These are phyloP conservation scores for Edaphochlamys debaryana DNA, from an alignment of 139 green algal species.

Conservation along the genomic window DNA sequence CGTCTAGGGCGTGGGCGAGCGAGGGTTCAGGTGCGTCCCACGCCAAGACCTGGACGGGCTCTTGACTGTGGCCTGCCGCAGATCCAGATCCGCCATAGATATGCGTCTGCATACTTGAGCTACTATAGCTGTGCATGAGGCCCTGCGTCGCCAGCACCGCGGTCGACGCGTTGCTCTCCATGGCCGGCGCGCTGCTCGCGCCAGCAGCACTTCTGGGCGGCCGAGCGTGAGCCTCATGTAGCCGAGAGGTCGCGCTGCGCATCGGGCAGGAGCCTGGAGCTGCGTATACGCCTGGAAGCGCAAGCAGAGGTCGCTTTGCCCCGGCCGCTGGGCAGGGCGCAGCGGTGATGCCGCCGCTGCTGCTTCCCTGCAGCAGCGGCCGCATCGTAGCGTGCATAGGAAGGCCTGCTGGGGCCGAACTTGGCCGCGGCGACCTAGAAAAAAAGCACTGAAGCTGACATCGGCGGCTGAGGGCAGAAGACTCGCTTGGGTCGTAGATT, in stretches of 20 bases:
- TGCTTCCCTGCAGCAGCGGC: neutral
- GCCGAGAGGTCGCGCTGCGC: neutral
- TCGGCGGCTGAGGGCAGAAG: too few relatives aligned
- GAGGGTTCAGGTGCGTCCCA: neutral
- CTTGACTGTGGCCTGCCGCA: neutral
- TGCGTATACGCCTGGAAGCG: neutral
- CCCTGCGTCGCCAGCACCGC: neutral
- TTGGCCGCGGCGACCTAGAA: too few relatives aligned
- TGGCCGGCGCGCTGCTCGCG: neutral
- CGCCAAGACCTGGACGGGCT: neutral
- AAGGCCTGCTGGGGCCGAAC: neutral
- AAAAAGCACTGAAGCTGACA: too few relatives aligned
- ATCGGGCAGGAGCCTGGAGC: neutral
- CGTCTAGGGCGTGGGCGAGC: neutral
- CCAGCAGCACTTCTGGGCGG: neutral
- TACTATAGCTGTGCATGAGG: conserved; percentile 3
- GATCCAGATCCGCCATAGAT: neutral
- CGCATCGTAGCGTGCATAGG: conserved; percentile 12
- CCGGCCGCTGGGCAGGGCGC: neutral
- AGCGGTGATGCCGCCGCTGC: conserved; percentile 18
- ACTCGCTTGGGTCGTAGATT: too few relatives aligned
- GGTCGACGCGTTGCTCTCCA: conserved; percentile 16
- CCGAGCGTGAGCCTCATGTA: neutral
- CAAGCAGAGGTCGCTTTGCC: neutral
- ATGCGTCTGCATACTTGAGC: too few relatives aligned